Evolutionary conservation across 2,329 filamentous ascomycete species (phyloP), one percentile per base, ranked within the genome.

Genomic region (Fusarium sp.): DNA sequence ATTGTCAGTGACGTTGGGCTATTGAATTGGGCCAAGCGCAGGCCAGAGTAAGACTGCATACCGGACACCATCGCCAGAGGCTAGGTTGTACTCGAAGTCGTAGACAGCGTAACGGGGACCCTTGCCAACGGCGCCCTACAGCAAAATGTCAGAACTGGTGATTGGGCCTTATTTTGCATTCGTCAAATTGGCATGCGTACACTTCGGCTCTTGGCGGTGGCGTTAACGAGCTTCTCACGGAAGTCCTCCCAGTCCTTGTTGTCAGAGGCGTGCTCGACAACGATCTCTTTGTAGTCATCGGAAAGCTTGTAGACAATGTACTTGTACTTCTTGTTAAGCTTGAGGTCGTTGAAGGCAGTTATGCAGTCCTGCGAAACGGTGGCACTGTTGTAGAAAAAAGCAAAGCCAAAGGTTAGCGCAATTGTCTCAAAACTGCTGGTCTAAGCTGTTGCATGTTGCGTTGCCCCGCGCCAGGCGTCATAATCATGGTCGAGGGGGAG

Each of bases 241-340:
- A 94, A 93, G 69, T 75, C 80, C 59, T 91, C 87, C 84, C 88
- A 95, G 80, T 94, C 88, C 71, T 81, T 81, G 73, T 89, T 84
- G 65, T 82, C 82, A 60, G 89, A 91, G 54, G 88, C 85, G 79
- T 92, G 88, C 81, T 95, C 92, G 74, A 96, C 88, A 61, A 91
- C 89, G 78, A 96, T 93, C 82, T 93, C 81, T 82, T 90, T 93
- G 86, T 89, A 89, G 84, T 94, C 87, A 81, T 94, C 91, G 70
- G 89, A 90, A 78, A 96, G 88, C 87, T 94, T 93, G 90, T 88
- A 95, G 85, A 96, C 89, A 83, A 96, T 91, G 87, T 88, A 96
- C 83, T 93, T 94, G 84, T 88, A 85, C 84, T 88, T 89, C 83
- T 94, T 94, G 81, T 82, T 85, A 74, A 94, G 89, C 88, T 95